Percentiles rank a stretch among this genome's conserved stretches.
Conservation (phyloP, 352 stramenopile genomes). For the Globisporangium echinulatum region DNA sequence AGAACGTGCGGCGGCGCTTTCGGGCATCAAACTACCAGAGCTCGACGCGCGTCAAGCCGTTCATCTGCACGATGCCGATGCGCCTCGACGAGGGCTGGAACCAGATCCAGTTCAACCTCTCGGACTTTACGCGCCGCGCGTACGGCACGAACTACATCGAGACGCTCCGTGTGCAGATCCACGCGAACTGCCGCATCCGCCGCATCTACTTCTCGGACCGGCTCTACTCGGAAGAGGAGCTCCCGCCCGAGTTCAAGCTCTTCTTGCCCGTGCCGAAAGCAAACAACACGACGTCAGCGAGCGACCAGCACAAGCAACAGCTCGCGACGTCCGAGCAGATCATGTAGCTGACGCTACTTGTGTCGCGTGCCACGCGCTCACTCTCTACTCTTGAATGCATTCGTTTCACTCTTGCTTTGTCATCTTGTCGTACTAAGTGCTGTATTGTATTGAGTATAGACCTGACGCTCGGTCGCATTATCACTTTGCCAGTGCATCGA, state of each 20-base stretch:
- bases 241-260: conserved; percentile 96
- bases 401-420: not conserved
- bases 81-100: conserved; percentile 97
- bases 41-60: conserved; percentile 96
- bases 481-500: too few species aligned
- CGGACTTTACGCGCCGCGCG: conserved; percentile 94
- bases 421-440: too few species aligned
- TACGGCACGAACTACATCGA: conserved; percentile 99
- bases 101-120: conserved; percentile 98
- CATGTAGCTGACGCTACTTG: conserved; percentile 22
- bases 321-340: conserved; percentile 23
- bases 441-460: too few species aligned
- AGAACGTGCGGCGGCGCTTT: conserved; percentile 96
- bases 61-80: conserved; percentile 99
- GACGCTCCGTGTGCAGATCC: conserved; percentile 95
- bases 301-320: conserved; percentile 39
- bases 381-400: not conserved
- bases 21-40: conserved; percentile 96
- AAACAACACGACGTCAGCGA: conserved; percentile 35
- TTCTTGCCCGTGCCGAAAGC: conserved; percentile 93
- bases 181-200: conserved; percentile 96
- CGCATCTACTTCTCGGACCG: conserved; percentile 97
- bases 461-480: too few species aligned
- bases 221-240: conserved; percentile 96
- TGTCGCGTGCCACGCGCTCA: not conserved